Percentiles rank a stretch among this genome's conserved stretches.
phyloP scores from a whole-genome alignment of 345 rosid species.

The Eucalyptus dawsonii region DNA sequence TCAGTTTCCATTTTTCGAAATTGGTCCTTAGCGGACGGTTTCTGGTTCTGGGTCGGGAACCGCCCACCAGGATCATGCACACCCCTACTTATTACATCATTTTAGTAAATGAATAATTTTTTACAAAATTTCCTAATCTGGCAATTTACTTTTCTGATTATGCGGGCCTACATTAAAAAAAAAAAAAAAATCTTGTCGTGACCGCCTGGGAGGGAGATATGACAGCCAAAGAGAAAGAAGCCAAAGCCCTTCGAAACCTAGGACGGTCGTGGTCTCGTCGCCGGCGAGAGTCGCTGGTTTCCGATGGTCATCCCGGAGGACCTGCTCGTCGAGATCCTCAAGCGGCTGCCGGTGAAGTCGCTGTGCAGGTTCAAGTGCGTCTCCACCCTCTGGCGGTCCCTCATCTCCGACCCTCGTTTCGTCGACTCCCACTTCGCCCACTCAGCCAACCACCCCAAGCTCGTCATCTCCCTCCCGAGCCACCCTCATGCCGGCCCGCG shows the following conservation, averaged over 20 bases:
- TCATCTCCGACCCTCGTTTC: not conserved
- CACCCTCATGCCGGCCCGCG: not conserved
- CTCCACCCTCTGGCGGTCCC: not conserved
- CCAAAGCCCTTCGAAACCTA: not conserved
- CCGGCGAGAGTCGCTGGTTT: not conserved
- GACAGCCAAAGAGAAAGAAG: not conserved
- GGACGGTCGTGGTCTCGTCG: not conserved
- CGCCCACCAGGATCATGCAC: too few species aligned
- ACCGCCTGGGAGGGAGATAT: too few species aligned
- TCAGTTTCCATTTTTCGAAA: accelerated
- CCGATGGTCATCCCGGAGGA: not conserved
- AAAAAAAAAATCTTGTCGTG: not conserved
- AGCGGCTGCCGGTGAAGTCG: not conserved
- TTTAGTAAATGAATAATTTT: too few species aligned
- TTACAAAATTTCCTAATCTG: not conserved
- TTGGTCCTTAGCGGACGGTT: too few species aligned
- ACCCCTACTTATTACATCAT: too few species aligned
- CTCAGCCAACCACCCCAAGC: not conserved
- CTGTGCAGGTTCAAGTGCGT: not conserved
- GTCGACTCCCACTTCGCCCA: not conserved
- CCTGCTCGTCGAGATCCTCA: not conserved
- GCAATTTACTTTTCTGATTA: not conserved
- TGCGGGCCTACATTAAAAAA: not conserved
- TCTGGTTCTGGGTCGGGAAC: too few species aligned
- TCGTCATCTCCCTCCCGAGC: not conserved